Evolutionary conservation across 345 rosid species (phyloP), one percentile per base, ranked within the genome.

Genomic region (Limnanthes douglasii): DNA sequence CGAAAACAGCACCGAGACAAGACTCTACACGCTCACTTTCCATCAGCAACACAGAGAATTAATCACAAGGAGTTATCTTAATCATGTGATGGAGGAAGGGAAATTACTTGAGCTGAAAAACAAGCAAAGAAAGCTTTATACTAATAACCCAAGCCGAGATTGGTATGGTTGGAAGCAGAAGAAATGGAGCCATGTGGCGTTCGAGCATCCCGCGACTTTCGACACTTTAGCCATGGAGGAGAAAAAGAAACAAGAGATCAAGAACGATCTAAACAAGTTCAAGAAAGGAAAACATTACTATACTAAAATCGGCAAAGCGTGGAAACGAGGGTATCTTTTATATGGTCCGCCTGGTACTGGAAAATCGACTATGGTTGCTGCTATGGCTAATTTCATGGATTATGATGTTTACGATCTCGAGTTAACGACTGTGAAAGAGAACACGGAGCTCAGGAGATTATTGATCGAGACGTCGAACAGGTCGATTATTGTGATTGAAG

Each of bases 381-480:
- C 82, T 19, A 73, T 79, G 57, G 82, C 93, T 0, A 80, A 85
- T 47, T 57, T 62, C 29, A 46, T 79, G 45, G 34, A 54, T 14
- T 84, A 75, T 36, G 88, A 84, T 51, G 72, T 84, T 5, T 79
- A 75, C 41, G 93, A 79, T 39, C 68, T 75, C 41, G 93, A 84
- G 45, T 60, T 84, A 11, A 75, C 93, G 0, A 57, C 60, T 0
- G 74, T 75, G 5, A 38, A 41, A 15, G 65, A 79, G 40, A 79
- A 76, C 62, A 43, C 76, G 0, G 78, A 75, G 46, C 48, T 79
- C 15, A 63, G 54, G 47, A 68, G 44, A 56, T 51, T 85, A 5
- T 38, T 85, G 38, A 20, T 79, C 1, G 77, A 68, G 2, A 76
- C 79, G 0, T 51, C 52, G 0, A 40, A 37, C 31, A 68, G 69